phyloP scores from a whole-genome alignment of 1,284 basidiomycete genomes.

The Kwoniella shivajii region DNA sequence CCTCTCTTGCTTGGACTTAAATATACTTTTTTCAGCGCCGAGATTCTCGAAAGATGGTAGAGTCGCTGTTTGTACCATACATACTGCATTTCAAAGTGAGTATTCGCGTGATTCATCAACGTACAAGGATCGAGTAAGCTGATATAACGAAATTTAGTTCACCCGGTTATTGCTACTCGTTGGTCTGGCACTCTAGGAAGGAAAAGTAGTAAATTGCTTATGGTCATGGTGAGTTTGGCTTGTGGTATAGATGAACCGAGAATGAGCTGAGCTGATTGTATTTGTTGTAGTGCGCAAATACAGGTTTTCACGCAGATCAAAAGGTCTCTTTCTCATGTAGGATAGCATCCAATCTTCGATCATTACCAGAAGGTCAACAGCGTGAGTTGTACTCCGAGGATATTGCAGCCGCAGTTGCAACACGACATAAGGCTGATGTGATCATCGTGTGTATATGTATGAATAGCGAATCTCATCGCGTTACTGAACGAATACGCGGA shows the following conservation, averaged over 20 bases:
- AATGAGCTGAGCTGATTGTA: no score
- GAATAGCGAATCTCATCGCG: slow-evolving; percentile 43
- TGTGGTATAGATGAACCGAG: no score
- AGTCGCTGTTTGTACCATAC: slow-evolving; percentile 43
- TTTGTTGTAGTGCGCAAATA: slow-evolving; percentile 48
- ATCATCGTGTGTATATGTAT: slow-evolving; percentile 28
- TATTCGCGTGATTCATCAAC: neutral
- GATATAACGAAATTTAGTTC: slow-evolving; percentile 32
- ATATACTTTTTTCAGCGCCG: slow-evolving; percentile 25
- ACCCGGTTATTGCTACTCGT: slow-evolving; percentile 54
- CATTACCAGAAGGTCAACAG: slow-evolving; percentile 41
- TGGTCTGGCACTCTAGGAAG: slow-evolving; percentile 50
- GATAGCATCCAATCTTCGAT: slow-evolving; percentile 36
- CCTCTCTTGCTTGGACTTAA: neutral
- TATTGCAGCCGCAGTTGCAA: no score
- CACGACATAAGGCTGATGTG: no score
- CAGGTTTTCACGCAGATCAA: slow-evolving; percentile 47
- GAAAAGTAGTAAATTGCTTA: slow-evolving; percentile 49
- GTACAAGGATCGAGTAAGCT: neutral
- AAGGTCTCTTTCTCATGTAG: slow-evolving; percentile 51
- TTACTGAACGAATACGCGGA: slow-evolving; percentile 45
- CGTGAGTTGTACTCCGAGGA: slow-evolving; percentile 35
- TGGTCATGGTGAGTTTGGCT: slow-evolving; percentile 45
- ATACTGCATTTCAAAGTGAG: slow-evolving; percentile 51
- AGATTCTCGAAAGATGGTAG: slow-evolving; percentile 43